phyloP scores from a whole-genome alignment of 2,329 filamentous ascomycete species.

The Pseudogymnoascus sp. region DNA sequence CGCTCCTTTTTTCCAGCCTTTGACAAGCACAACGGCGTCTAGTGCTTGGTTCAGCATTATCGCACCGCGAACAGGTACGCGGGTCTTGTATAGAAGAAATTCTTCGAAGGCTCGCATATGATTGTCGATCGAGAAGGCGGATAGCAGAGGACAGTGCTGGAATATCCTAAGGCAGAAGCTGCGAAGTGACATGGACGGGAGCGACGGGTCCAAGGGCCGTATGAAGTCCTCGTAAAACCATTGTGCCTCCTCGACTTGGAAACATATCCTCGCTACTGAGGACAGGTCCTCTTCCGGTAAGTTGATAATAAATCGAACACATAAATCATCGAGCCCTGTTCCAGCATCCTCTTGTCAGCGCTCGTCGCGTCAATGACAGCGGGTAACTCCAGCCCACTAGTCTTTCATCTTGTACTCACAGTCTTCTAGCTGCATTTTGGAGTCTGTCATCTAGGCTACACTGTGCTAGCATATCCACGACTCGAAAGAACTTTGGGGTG shows the following conservation, averaged over 20 bases:
- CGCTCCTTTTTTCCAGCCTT: constrained; percentile 94
- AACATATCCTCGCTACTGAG: constrained; percentile 89
- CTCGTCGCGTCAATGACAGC: background rate
- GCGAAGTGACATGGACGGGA: constrained; percentile 79
- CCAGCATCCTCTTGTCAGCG: constrained; percentile 3
- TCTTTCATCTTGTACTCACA: constrained; percentile 45
- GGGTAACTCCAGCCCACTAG: background rate
- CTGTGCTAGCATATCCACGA: constrained; percentile 52
- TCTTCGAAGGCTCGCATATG: constrained; percentile 80
- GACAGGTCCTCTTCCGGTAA: constrained; percentile 84
- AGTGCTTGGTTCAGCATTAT: constrained; percentile 91
- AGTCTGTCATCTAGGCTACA: constrained; percentile 59
- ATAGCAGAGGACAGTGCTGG: constrained; percentile 83
- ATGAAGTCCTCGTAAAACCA: constrained; percentile 99
- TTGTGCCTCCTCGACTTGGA: constrained; percentile 98
- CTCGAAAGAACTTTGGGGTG: constrained; percentile 14
- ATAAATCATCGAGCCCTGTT: constrained; percentile 90
- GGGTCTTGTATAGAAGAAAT: constrained; percentile 89
- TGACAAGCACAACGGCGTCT: constrained; percentile 88
- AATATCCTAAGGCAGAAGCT: constrained; percentile 87
- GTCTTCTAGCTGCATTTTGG: constrained; percentile 82
- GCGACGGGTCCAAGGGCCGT: constrained; percentile 72
- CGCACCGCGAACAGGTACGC: constrained; percentile 86
- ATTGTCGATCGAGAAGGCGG: constrained; percentile 67
- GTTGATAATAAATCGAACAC: constrained; percentile 97